These are phyloP conservation scores for Parascedosporium putredinis DNA, from an alignment of 2,329 filamentous ascomycete genomes.

Conservation along the genomic window DNA sequence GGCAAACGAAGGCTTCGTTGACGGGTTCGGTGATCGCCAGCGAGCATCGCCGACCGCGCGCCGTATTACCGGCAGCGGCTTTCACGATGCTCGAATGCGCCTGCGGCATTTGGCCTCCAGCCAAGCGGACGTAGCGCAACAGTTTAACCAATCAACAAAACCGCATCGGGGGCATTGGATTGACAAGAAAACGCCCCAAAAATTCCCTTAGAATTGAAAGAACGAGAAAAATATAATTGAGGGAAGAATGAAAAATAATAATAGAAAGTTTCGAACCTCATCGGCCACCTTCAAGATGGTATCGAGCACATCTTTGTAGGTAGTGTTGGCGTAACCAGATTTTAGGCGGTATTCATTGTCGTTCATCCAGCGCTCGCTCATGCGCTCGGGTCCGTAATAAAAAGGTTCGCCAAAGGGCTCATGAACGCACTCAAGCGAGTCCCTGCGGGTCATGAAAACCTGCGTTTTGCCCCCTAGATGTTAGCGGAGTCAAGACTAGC, in stretches of 20 bases:
- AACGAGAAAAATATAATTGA: neutral
- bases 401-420: slow-evolving; percentile 96
- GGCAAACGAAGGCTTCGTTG: no score
- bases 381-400: slow-evolving; percentile 86
- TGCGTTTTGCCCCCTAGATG: slow-evolving; percentile 22
- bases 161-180: neutral
- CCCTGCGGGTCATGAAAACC: slow-evolving; percentile 93
- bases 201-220: slow-evolving; percentile 8
- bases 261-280: slow-evolving; percentile 48
- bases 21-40: no score
- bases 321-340: slow-evolving; percentile 59
- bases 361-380: slow-evolving; percentile 67
- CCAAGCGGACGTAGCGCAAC: no score
- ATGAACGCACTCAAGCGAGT: slow-evolving; percentile 74
- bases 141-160: no score
- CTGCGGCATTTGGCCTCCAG: no score
- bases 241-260: slow-evolving; percentile 4
- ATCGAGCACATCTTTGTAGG: slow-evolving; percentile 69
- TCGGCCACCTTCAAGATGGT: slow-evolving; percentile 60
- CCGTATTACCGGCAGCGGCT: no score
- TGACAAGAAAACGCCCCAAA: no score
- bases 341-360: slow-evolving; percentile 45
- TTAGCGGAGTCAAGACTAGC: neutral
- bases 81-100: no score
- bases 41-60: no score